A percentile compares a stretch with the other conserved stretches of the same genome.
Evolutionary conservation across 331 rosid species (phyloP).

Genomic region (Arachis monticola): DNA sequence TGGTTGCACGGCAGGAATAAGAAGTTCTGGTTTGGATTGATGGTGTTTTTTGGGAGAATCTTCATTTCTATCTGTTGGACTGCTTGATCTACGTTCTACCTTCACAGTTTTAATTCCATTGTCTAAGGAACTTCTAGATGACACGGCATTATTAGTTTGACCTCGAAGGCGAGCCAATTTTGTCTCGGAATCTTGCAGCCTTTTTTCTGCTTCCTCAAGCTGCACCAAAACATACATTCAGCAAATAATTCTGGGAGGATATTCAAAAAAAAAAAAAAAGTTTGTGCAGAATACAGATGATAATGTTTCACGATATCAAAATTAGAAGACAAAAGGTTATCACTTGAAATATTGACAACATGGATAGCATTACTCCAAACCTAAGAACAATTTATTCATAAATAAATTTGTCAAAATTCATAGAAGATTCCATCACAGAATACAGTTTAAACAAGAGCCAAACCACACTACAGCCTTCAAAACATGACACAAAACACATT

Average conservation of each 20-base stretch:
- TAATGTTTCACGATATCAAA: constrained; percentile 4
- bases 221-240: constrained; percentile 50
- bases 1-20: constrained; percentile 69
- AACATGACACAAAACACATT: background rate
- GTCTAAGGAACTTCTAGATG: constrained; percentile 39
- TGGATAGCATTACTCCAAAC: constrained; percentile 1
- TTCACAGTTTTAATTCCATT: constrained; percentile 56
- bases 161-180: constrained; percentile 81
- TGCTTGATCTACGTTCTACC: constrained; percentile 61
- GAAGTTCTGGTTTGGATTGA: constrained; percentile 74
- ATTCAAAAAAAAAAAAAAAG: constrained; percentile 13
- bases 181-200: constrained; percentile 66
- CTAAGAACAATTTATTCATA: background rate
- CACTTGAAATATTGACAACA: constrained; percentile 2
- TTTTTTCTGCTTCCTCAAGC: constrained; percentile 83
- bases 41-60: constrained; percentile 46
- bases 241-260: constrained; percentile 13
- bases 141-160: constrained; percentile 28
- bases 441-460: background rate
- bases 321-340: background rate
- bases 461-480: background rate
- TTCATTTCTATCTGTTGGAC: constrained; percentile 58
- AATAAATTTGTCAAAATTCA: background rate
- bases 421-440: background rate
- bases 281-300: background rate